Conservation (phyloP, 2,329 filamentous ascomycete genomes). For the Curvularia spicifera region DNA sequence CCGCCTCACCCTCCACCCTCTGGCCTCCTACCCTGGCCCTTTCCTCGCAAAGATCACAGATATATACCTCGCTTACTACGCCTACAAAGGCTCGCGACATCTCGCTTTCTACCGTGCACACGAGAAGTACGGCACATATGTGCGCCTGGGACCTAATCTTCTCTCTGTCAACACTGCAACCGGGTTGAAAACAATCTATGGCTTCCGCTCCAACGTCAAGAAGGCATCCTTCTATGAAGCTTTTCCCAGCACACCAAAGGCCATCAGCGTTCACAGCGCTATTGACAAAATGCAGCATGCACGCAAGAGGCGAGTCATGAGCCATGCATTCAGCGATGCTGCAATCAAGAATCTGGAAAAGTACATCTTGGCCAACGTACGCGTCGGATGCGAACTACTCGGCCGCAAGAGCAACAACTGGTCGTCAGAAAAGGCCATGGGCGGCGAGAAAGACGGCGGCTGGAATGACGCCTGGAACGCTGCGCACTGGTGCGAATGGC, state of each 20-base stretch:
- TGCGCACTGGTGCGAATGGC: conserved; percentile 53
- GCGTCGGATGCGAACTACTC: conserved; percentile 49
- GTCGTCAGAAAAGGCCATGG: conserved; percentile 12
- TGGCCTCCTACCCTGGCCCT: conserved; percentile 53
- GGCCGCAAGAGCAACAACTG: conserved; percentile 26
- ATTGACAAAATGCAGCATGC: conserved; percentile 56
- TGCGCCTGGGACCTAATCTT: conserved; percentile 80
- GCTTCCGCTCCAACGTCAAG: conserved; percentile 55
- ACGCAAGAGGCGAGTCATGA: conserved; percentile 55
- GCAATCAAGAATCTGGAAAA: conserved; percentile 56
- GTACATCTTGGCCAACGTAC: conserved; percentile 53
- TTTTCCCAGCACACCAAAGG: conserved; percentile 53
- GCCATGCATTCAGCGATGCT: conserved; percentile 55
- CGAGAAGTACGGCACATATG: conserved; percentile 70
- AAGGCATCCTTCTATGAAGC: conserved; percentile 59
- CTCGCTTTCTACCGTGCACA: conserved; percentile 75
- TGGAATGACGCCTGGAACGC: conserved; percentile 55
- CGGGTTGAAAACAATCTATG: conserved; percentile 58
- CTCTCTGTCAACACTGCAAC: conserved; percentile 76
- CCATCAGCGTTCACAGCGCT: conserved; percentile 53
- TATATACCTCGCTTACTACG: conserved; percentile 64
- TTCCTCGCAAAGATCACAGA: conserved; percentile 49
- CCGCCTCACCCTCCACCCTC: conserved; percentile 52
- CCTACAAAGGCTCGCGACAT: conserved; percentile 76
- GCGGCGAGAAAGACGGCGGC: conserved; percentile 32